phyloP scores from a whole-genome alignment of 2,329 filamentous ascomycete genomes.

The Neocatenulostroma microsporum region DNA sequence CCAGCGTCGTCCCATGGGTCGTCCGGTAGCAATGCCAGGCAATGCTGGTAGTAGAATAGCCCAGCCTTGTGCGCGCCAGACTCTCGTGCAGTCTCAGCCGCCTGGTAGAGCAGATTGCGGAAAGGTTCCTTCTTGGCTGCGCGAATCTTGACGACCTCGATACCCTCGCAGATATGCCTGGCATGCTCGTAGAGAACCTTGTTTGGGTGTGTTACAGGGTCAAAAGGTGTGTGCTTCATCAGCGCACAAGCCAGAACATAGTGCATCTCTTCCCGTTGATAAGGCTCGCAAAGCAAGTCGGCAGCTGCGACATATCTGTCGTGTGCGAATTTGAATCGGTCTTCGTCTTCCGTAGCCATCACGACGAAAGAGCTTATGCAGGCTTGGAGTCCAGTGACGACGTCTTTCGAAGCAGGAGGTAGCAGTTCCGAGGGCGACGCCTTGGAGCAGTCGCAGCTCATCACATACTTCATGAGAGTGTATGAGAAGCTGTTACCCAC shows the following conservation, averaged over 20 bases:
- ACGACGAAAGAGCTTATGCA: slow-evolving; percentile 75
- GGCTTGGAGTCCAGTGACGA: slow-evolving; percentile 70
- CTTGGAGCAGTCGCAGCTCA: slow-evolving; percentile 66
- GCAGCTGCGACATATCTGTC: slow-evolving; percentile 78
- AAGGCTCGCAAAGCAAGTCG: slow-evolving; percentile 58
- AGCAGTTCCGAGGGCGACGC: slow-evolving; percentile 39
- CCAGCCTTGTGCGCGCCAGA: slow-evolving; percentile 77
- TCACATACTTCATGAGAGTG: slow-evolving; percentile 64
- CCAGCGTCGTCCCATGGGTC: slow-evolving; percentile 62
- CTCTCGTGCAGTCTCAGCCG: slow-evolving; percentile 69
- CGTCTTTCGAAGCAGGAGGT: slow-evolving; percentile 56
- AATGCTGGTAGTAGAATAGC: slow-evolving; percentile 70
- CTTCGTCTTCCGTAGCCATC: slow-evolving; percentile 72
- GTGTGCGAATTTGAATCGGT: slow-evolving; percentile 78
- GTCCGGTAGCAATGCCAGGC: slow-evolving; percentile 69
- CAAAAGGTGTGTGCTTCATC: slow-evolving; percentile 58
- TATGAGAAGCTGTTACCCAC: slow-evolving; percentile 81
- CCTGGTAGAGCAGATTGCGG: slow-evolving; percentile 68
- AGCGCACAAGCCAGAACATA: slow-evolving; percentile 79
- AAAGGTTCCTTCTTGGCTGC: slow-evolving; percentile 49
- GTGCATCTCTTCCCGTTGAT: slow-evolving; percentile 70
- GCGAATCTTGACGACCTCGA: slow-evolving; percentile 61
- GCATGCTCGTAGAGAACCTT: slow-evolving; percentile 61
- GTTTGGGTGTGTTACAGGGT: slow-evolving; percentile 46
- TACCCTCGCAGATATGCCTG: slow-evolving; percentile 70